These are phyloP conservation scores for Parmales sp. DNA, from an alignment of 108 stramenopile genomes.

Conservation along the genomic window DNA sequence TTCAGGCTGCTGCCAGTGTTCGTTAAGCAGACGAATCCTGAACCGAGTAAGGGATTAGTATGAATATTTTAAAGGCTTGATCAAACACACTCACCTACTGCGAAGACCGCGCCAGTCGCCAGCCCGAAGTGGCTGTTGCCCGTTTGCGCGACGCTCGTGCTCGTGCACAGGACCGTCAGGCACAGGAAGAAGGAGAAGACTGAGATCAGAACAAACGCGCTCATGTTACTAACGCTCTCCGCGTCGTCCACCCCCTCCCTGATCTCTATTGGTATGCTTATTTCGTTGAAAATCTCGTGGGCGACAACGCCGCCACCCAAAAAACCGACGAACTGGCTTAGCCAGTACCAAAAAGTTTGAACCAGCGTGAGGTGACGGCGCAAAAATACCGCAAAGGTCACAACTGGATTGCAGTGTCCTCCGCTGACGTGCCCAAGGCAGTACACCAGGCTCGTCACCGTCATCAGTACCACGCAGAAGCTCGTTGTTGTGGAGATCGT, in stretches of 20 bases:
- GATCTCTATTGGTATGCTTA: neutral
- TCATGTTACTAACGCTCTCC: neutral
- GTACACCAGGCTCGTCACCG: slow-evolving; percentile 27
- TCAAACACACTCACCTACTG: too few relatives aligned
- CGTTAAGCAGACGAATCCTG: too few relatives aligned
- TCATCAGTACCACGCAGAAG: neutral
- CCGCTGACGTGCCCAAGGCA: slow-evolving; percentile 30
- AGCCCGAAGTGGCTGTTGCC: slow-evolving; percentile 1
- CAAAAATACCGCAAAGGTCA: slow-evolving; percentile 29
- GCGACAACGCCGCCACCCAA: neutral
- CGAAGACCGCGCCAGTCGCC: neutral
- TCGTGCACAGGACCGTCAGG: neutral
- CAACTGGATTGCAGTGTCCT: slow-evolving; percentile 42
- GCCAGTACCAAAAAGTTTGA: slow-evolving; percentile 17
- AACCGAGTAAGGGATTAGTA: too few relatives aligned
- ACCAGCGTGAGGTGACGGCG: slow-evolving; percentile 15
- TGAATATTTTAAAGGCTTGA: too few relatives aligned
- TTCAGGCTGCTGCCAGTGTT: neutral
- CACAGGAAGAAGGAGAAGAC: neutral
- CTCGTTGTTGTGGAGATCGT: neutral
- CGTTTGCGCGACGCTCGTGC: neutral
- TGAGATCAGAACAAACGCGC: neutral
- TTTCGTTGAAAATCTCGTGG: neutral
- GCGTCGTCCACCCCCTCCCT: neutral
- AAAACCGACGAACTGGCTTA: slow-evolving; percentile 27